Evolutionary conservation across 2,329 filamentous ascomycete genomes (phyloP).

Genomic region (Phyllosticta ampelicida): DNA sequence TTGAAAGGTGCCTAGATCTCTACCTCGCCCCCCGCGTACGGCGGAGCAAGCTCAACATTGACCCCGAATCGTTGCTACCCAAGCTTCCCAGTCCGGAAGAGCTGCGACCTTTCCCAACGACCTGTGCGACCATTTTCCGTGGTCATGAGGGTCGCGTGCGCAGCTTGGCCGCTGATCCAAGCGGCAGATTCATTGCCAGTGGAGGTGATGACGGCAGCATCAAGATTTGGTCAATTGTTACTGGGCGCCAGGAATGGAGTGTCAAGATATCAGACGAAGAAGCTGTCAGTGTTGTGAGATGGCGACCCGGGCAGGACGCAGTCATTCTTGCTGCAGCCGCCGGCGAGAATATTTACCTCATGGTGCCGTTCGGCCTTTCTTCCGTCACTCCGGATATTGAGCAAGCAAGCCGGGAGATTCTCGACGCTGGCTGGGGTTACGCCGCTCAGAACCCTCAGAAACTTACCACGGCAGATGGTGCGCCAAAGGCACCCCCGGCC

Average conservation of each 20-base stretch:
- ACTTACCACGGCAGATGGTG: constrained; percentile 39
- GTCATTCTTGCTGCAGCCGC: constrained; percentile 73
- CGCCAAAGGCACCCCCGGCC: constrained; percentile 63
- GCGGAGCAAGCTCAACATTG: constrained; percentile 92
- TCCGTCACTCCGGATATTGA: constrained; percentile 63
- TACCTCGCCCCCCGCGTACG: constrained; percentile 89
- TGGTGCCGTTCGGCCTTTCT: constrained; percentile 52
- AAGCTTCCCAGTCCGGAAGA: constrained; percentile 91
- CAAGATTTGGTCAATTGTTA: constrained; percentile 77
- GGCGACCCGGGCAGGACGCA: constrained; percentile 75
- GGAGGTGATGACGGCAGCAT: constrained; percentile 92
- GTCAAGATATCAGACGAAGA: constrained; percentile 66
- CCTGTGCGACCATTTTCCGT: constrained; percentile 74
- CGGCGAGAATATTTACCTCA: constrained; percentile 76
- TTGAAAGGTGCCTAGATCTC: constrained; percentile 88
- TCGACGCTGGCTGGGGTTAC: constrained; percentile 90
- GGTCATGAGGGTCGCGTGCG: constrained; percentile 85
- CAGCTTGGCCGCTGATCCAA: constrained; percentile 73
- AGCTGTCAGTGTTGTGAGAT: constrained; percentile 75
- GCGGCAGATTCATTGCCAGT: constrained; percentile 75
- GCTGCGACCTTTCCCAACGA: constrained; percentile 86
- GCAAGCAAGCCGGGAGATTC: constrained; percentile 59
- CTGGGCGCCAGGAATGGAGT: constrained; percentile 80
- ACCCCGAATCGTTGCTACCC: constrained; percentile 82
- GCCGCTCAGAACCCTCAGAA: constrained; percentile 50